Conservation (phyloP, 1,284 basidiomycete genomes). For the Kalmanozyma brasiliensis region DNA sequence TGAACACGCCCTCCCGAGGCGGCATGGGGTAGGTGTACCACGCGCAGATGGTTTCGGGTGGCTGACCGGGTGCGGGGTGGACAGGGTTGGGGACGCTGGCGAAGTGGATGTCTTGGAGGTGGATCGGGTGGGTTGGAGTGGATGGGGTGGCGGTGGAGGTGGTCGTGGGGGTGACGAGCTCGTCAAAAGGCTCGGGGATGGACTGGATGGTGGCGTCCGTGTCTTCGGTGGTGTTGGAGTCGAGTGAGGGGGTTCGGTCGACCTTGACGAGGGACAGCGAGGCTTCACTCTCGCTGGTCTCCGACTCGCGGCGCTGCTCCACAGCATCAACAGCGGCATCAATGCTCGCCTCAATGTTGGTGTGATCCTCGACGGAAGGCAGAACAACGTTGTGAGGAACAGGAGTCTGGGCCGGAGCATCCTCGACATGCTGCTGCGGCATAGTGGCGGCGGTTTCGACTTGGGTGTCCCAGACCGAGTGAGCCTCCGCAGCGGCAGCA, state of each 20-base stretch:
- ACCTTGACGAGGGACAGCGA: background rate
- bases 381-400: background rate
- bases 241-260: background rate
- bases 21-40: background rate
- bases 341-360: background rate
- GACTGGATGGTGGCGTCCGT: background rate
- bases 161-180: no score
- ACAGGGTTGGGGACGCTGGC: background rate
- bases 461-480: background rate
- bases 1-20: background rate
- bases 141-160: background rate
- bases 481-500: background rate
- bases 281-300: background rate
- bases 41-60: conserved; percentile 5
- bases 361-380: no score
- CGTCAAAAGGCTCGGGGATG: background rate
- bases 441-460: background rate
- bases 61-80: conserved; percentile 1
- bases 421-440: background rate
- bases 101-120: conserved; percentile 2
- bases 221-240: background rate
- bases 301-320: background rate
- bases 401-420: background rate
- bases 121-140: background rate
- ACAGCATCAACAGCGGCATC: background rate